Conservation (phyloP, 257 asterid genomes). For the Solanum etuberosum region DNA sequence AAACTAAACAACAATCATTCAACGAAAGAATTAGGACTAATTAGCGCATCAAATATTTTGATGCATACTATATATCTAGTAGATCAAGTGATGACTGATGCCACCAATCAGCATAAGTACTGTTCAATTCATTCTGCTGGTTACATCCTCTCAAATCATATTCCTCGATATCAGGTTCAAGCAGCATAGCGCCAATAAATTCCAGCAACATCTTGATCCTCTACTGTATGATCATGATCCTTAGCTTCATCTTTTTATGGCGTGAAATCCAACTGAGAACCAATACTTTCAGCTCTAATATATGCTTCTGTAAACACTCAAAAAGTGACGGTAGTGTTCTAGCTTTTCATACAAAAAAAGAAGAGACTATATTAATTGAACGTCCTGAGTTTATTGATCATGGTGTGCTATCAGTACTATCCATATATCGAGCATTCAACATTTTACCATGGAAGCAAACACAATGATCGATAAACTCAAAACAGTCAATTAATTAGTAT, state of each 20-base stretch:
- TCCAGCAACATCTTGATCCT: neutral
- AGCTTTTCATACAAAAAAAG: neutral
- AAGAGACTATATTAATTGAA: neutral
- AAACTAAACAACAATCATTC: no score
- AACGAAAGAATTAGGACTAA: no score
- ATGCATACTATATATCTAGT: no score
- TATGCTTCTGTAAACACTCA: neutral
- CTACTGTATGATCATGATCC: neutral
- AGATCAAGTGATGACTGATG: no score
- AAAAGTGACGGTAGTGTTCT: neutral
- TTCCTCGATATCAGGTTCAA: neutral
- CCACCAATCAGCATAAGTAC: no score
- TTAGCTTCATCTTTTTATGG: neutral
- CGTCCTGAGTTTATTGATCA: neutral
- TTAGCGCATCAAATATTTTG: no score
- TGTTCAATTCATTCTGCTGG: no score
- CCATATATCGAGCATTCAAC: neutral
- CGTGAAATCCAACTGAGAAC: neutral
- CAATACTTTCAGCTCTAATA: neutral
- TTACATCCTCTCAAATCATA: neutral
- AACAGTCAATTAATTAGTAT: neutral
- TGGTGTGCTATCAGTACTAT: neutral
- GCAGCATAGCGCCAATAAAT: neutral
- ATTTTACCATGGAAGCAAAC: neutral
- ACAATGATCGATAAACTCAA: neutral